Base-by-base conservation (phyloP, 805 yeast species). In the Barnettozyma californica region DNA sequence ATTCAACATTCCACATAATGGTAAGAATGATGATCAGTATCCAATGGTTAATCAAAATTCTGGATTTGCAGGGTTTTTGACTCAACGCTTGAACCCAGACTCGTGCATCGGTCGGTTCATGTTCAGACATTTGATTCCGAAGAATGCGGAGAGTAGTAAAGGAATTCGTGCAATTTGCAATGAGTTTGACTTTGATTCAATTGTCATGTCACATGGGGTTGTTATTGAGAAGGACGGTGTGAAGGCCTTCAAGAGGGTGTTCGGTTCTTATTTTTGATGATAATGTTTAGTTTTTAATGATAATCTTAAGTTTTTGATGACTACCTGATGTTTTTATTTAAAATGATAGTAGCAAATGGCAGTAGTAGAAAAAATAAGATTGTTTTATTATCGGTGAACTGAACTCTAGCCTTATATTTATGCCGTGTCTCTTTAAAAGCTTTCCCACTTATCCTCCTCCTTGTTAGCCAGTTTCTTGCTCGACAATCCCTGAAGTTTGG, bases 361-460 rank as follows among this genome's bases (percentile, higher is more conserved):
- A 23, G 25, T 23, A 23, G 8, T 23, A 5, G 7, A 23, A 23
- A 23, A 8, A 23, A 23, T 23, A 8, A 23, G 25, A 23, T 23
- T 23, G 25, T 23, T 23, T 39, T 20, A 25, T 25, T 39, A 13
- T 9, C 10, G 29, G 16, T 26, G 34, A 40, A 16, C 9, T 40
- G 34, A 40, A 40, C 7, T 40, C 43, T 37, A 37, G 41, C 25
- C 10, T 19, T n/a, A 21, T 11, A 7, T 38, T 3, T 16, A 16
- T 5, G 14, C 16, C 14, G 38, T n/a, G 10, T 16, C 38, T 16
- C n/a, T 18, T 38, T 48, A 83, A 63, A 84, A 84, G 45, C 76
- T 81, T 62, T 83, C 88, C 89, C 90, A 84, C 48, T 77, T 76
- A 54, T 81, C 87, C 33, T 78, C 82, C 23, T 74, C 75, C 49